These are phyloP conservation scores for Sinapis alba DNA, from an alignment of 441 rosid genomes.

Conservation along the genomic window DNA sequence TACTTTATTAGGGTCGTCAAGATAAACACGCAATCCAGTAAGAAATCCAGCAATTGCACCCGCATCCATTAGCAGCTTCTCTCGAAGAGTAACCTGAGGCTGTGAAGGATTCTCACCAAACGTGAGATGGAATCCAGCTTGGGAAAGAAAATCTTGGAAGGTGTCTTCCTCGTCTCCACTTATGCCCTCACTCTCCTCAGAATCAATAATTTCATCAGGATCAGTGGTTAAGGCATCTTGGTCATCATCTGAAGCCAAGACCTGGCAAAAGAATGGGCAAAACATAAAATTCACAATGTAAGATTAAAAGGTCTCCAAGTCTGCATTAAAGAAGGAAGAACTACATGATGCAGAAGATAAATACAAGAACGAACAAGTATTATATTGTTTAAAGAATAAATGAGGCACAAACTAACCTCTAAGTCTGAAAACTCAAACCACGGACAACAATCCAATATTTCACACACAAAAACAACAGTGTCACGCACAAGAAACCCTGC, in stretches of 20 bases:
- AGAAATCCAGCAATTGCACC: conserved; percentile 98
- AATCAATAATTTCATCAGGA: conserved; percentile 98
- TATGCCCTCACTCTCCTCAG: conserved; percentile 95
- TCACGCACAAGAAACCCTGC: conserved; percentile 99
- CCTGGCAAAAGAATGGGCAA: conserved; percentile 51
- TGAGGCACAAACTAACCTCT: conserved; percentile 69
- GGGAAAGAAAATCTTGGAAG: conserved; percentile 88
- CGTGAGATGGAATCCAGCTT: conserved; percentile 95
- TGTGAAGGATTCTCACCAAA: conserved; percentile 93
- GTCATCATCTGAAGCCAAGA: conserved; percentile 94
- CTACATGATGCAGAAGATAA: conserved; percentile 17
- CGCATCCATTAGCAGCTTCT: conserved; percentile 98
- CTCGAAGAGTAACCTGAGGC: conserved; percentile 94
- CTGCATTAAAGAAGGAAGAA: conserved; percentile 17
- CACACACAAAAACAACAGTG: conserved; percentile 98
- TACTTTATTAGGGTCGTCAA: conserved; percentile 97
- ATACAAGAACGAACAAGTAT: conserved; percentile 4
- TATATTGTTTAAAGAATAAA: conserved; percentile 4
- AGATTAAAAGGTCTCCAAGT: not conserved
- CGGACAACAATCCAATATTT: conserved; percentile 98
- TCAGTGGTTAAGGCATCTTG: conserved; percentile 98
- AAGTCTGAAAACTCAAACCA: conserved; percentile 99
- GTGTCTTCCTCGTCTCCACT: conserved; percentile 99
- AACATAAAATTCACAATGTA: conserved; percentile 3
- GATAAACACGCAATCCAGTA: conserved; percentile 94